Evolutionary conservation across 78 protist genomes (phyloP).

Genomic region (Polysphondylium violaceum): DNA sequence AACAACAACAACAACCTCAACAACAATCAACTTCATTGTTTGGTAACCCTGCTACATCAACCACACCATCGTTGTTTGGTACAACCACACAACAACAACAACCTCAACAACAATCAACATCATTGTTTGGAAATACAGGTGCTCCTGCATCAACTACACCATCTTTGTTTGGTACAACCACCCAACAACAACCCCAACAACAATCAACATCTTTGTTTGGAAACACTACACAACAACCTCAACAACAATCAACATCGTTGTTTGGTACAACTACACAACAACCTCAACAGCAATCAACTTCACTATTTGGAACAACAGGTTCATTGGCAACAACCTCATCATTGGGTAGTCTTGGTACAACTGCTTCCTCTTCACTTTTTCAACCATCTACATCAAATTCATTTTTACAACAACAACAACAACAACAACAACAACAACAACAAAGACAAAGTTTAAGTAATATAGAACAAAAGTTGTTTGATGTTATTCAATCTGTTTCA

Average conservation of each 20-base stretch:
- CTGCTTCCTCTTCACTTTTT: no score
- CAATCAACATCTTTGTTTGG: conserved; percentile 26
- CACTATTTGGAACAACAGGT: conserved; percentile 10
- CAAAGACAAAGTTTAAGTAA: no score
- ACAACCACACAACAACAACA: conserved; percentile 23
- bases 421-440: conserved; percentile 15
- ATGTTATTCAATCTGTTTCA: conserved; percentile 33
- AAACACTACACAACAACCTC: conserved; percentile 6
- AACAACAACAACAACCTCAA: conserved; percentile 4
- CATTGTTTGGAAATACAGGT: conserved; percentile 16
- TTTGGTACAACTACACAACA: conserved; percentile 19
- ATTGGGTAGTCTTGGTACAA: neutral
- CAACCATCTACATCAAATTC: no score
- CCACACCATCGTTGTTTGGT: neutral
- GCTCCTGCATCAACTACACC: conserved; percentile 27
- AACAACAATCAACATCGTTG: conserved; percentile 12
- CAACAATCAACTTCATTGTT: conserved; percentile 25
- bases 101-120: conserved; percentile 10
- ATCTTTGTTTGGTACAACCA: conserved; percentile 33
- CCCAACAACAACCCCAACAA: neutral
- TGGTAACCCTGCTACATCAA: neutral
- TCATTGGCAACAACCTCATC: conserved; percentile 11
- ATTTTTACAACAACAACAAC: neutral
- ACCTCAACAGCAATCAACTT: conserved; percentile 5
- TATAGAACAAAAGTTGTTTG: conserved; percentile 38